Evolutionary conservation across 2,329 filamentous ascomycete genomes (phyloP).

Genomic region (Cercospora sp.): DNA sequence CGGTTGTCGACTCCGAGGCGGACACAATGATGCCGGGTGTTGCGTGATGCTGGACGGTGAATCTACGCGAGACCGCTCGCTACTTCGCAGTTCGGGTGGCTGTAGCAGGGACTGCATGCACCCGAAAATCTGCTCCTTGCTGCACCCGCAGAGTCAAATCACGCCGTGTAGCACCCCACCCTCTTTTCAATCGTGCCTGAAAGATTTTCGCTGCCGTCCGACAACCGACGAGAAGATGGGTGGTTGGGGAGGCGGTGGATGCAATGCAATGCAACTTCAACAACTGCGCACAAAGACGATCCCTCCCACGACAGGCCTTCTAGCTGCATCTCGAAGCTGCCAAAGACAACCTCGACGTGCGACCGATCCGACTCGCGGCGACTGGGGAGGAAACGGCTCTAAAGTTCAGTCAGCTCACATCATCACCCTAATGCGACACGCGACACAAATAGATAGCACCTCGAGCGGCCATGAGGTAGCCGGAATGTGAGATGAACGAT

Average conservation of each 20-base stretch:
- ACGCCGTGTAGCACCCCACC: constrained; percentile 17
- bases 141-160: constrained; percentile 21
- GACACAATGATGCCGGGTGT: not conserved
- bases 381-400: not conserved
- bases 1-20: not conserved
- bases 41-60: constrained; percentile 1
- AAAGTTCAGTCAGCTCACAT: not conserved
- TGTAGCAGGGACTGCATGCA: constrained; percentile 14
- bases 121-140: constrained; percentile 22
- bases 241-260: constrained; percentile 12
- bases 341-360: not conserved
- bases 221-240: not conserved
- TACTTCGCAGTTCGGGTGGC: constrained; percentile 8
- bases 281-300: not conserved
- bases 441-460: not conserved
- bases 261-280: constrained; percentile 14
- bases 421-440: not conserved
- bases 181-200: not conserved
- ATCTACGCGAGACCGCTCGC: constrained; percentile 21
- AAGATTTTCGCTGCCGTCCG: constrained; percentile 9
- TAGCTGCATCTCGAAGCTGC: constrained; percentile 13
- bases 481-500: not conserved
- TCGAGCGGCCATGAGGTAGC: not conserved
- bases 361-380: not conserved
- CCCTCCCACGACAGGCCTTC: constrained; percentile 18